Conservation (phyloP, 345 rosid genomes). For the Gossypium raimondii region DNA sequence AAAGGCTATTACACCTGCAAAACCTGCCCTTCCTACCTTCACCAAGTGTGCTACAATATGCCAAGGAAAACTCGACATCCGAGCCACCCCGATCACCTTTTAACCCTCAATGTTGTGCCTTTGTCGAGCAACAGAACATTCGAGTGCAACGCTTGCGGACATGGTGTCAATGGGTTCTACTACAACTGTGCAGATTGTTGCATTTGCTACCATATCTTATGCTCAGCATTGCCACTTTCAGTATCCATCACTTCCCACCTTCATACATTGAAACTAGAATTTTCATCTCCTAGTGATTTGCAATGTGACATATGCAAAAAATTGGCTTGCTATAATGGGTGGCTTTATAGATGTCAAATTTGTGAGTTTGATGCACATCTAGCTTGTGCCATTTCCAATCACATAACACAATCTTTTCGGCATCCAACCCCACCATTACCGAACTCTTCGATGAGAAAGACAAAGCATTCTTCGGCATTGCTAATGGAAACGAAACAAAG, state of each 20-base stretch:
- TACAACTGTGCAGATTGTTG: conserved; percentile 33
- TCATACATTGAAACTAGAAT: conserved; percentile 44
- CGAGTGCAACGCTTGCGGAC: conserved; percentile 42
- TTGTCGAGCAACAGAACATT: conserved; percentile 11
- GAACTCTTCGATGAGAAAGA: conserved; percentile 6
- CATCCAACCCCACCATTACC: not conserved
- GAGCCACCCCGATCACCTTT: conserved; percentile 32
- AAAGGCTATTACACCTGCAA: conserved; percentile 38
- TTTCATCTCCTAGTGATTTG: conserved; percentile 41
- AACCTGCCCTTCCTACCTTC: conserved; percentile 42
- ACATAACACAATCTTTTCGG: conserved; percentile 3
- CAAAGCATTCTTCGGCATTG: conserved; percentile 9
- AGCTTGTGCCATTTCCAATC: conserved; percentile 34
- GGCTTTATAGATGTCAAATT: conserved; percentile 48
- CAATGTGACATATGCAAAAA: conserved; percentile 42
- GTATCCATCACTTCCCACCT: conserved; percentile 33
- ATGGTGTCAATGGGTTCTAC: conserved; percentile 35
- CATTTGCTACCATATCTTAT: conserved; percentile 38
- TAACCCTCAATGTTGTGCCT: conserved; percentile 29
- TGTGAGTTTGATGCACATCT: conserved; percentile 55
- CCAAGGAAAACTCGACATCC: conserved; percentile 38
- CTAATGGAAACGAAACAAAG: conserved; percentile 15
- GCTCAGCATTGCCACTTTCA: conserved; percentile 39
- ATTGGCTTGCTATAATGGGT: conserved; percentile 27
- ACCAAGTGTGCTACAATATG: conserved; percentile 36